Evolutionary conservation across 768 basidiomycete genomes (phyloP), one percentile per base, ranked within the genome.

Genomic region (Leccinellum albellum): DNA sequence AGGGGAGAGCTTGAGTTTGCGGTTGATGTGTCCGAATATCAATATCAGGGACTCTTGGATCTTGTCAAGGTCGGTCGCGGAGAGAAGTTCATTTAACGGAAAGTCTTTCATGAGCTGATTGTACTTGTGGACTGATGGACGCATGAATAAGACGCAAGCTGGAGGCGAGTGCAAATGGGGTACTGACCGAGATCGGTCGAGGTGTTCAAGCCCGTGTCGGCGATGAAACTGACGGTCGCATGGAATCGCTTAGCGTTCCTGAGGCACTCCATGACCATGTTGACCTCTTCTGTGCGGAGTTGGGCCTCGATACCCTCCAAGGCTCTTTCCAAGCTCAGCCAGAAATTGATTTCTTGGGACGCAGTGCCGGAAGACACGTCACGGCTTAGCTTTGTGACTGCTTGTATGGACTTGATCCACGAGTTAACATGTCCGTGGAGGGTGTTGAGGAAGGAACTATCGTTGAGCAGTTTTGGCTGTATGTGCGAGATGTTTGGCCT

Each of bases 91-190:
- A 70, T 99, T 97, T 28, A 99, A 79, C 0, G 97, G 97, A 65
- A 98, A 98, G 68, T 99, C 97, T 74, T 96, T 97, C 97, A 99
- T 98, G 55, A 98, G 80, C 60, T 91, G 88, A 67, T 99, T 98
- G 78, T 98, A 96, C 72, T 97, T 98, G 79, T 95, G 94, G 12
- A 98, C 96, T 92, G 62, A 7, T 45, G 20, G 26, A n/a, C 15
- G 37, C n/a, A 14, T 20, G 4, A 21, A 51, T 56, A 23, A 49
- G 55, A 15, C 55, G 51, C 29, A 14, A 51, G 51, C 8, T 37
- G 26, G 14, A 44, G 15, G 42, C 5, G 10, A 50, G 3, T 3
- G 23, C 33, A n/a, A 17, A 1, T 3, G 37, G 24, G 32, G 31
- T 1, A 74, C 87, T 65, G 59, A 89, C 90, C 91, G 3, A 86